phyloP scores from a whole-genome alignment of 116 monocot genomes.

The Papilionanthe hybrid region DNA sequence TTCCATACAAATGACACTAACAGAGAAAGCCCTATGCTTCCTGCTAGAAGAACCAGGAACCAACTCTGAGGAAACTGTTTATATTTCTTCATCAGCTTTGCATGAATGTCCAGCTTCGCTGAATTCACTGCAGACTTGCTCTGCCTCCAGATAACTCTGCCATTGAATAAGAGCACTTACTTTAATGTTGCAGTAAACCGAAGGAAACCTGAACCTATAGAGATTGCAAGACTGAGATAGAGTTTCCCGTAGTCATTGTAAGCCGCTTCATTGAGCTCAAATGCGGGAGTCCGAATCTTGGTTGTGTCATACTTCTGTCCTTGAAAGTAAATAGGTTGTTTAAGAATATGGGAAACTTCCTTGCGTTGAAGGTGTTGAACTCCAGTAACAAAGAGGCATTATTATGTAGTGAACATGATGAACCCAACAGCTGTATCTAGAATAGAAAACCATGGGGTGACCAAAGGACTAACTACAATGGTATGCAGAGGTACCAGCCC shows the following conservation, averaged over 20 bases:
- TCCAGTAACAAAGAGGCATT: constrained; percentile 51
- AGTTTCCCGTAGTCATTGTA: constrained; percentile 51
- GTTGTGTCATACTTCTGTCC: constrained; percentile 39
- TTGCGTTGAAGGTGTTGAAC: constrained; percentile 41
- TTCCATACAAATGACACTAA: constrained; percentile 44
- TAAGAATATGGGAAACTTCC: constrained; percentile 55
- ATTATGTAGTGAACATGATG: constrained; percentile 32
- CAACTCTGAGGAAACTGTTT: constrained; percentile 60
- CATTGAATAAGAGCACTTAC: constrained; percentile 46
- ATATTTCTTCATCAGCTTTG: constrained; percentile 47
- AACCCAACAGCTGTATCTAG: constrained; percentile 42
- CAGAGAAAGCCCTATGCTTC: constrained; percentile 35
- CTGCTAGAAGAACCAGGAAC: constrained; percentile 39
- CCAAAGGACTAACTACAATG: constrained; percentile 47
- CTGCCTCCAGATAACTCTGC: constrained; percentile 50
- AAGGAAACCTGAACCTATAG: constrained; percentile 49
- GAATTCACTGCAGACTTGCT: constrained; percentile 38
- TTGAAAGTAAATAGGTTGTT: constrained; percentile 38
- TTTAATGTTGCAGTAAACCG: constrained; percentile 48
- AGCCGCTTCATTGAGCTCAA: constrained; percentile 47
- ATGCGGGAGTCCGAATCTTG: constrained; percentile 29
- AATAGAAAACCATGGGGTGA: constrained; percentile 50
- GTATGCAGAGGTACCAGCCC: constrained; percentile 58
- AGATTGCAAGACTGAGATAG: constrained; percentile 51
- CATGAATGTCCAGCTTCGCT: constrained; percentile 29